A percentile compares a stretch with the other conserved stretches of the same genome.
Conservation (phyloP, 73 alveolate species). For the Tetrahymena borealis region DNA sequence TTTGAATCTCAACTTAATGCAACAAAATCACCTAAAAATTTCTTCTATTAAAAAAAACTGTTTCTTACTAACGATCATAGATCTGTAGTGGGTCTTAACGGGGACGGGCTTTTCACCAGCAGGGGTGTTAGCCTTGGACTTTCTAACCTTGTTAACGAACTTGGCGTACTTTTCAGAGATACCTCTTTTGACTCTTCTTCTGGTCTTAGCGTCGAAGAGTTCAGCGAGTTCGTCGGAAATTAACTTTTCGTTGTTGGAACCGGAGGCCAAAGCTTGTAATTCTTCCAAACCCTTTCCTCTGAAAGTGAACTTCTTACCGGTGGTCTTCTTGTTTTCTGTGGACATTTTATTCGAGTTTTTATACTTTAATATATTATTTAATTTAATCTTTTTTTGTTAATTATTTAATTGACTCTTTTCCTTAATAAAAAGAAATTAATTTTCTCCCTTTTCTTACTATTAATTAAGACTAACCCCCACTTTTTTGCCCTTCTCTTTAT, state of each 20-base stretch:
- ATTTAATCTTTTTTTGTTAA: not conserved
- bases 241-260: not conserved
- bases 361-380: not conserved
- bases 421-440: not conserved
- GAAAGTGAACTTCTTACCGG: not conserved
- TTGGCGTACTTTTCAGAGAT: slow-evolving; percentile 1
- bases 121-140: slow-evolving; percentile 59
- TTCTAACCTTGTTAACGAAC: slow-evolving; percentile 19
- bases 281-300: not conserved
- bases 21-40: not conserved
- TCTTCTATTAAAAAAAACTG: not conserved
- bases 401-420: not conserved
- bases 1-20: not conserved
- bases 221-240: not conserved
- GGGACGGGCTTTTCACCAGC: slow-evolving; percentile 94
- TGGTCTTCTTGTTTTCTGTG: not conserved
- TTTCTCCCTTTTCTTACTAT: not conserved
- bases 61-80: not conserved
- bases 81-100: slow-evolving; percentile 91
- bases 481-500: not conserved
- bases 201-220: not conserved
- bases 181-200: slow-evolving; percentile 1
- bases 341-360: not conserved
- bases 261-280: not conserved
- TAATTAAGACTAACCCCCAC: slow-evolving; percentile 1